A percentile compares a stretch with the other conserved stretches of the same genome.
phyloP scores from a whole-genome alignment of 441 rosid species.

The Hura crepitans region DNA sequence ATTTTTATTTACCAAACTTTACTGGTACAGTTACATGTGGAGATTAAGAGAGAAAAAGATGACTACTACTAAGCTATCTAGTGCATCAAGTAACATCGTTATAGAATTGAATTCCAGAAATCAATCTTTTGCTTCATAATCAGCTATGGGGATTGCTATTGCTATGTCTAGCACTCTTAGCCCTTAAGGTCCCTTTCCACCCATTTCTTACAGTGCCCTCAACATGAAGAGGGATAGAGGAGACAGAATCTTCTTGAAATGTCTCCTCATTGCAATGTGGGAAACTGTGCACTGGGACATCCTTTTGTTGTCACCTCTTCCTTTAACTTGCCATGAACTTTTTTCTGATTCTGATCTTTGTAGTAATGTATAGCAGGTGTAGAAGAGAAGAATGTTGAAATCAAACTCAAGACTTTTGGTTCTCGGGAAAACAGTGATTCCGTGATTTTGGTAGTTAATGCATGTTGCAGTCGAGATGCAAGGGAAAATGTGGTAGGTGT shows the following conservation, averaged over 20 bases:
- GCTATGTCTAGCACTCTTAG: no score
- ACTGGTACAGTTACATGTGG: not conserved
- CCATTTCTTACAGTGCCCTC: not conserved
- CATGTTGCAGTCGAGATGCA: slow-evolving; percentile 68
- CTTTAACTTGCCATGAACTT: not conserved
- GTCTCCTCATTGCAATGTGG: not conserved
- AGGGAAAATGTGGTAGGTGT: slow-evolving; percentile 57
- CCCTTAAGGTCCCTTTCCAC: not conserved
- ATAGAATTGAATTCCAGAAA: no score
- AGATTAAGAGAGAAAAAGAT: not conserved
- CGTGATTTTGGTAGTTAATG: slow-evolving; percentile 52
- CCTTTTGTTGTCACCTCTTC: not conserved
- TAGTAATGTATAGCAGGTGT: slow-evolving; percentile 41
- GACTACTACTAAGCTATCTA: no score
- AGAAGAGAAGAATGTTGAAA: slow-evolving; percentile 65
- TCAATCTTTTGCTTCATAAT: no score
- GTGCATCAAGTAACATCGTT: no score
- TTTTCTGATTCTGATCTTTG: slow-evolving; percentile 1
- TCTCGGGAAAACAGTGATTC: slow-evolving; percentile 46
- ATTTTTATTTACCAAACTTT: not conserved
- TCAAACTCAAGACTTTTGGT: slow-evolving; percentile 55
- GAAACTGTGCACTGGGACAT: not conserved
- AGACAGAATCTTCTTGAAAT: not conserved
- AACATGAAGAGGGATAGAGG: not conserved
- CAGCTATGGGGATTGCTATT: no score